These are phyloP conservation scores for Pestalotiopsis sp. DNA, from an alignment of 2,329 filamentous ascomycete genomes.

Conservation along the genomic window DNA sequence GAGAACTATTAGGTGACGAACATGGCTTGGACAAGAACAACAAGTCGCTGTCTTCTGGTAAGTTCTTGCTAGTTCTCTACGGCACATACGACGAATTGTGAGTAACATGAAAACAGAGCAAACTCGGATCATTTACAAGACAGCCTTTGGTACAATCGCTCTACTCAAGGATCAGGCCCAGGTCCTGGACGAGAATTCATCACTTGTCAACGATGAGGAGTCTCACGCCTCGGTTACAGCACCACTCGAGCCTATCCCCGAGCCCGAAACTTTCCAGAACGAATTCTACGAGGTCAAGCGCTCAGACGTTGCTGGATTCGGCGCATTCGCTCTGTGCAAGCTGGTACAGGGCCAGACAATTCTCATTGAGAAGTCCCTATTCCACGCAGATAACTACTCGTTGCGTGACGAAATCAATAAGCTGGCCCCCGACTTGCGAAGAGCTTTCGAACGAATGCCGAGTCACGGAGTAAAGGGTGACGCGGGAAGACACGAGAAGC, in stretches of 20 bases:
- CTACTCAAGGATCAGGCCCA: not conserved
- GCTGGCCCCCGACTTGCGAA: conserved; percentile 32
- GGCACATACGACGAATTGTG: not conserved
- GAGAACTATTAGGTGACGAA: not conserved
- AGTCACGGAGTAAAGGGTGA: conserved; percentile 28
- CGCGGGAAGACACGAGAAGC: conserved; percentile 23
- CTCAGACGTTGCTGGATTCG: conserved; percentile 46
- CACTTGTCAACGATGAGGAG: not conserved
- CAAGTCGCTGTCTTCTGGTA: too few relatives aligned
- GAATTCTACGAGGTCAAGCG: conserved; percentile 40
- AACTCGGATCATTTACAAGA: not conserved
- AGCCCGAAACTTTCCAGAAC: conserved; percentile 33
- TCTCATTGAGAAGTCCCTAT: conserved; percentile 46
- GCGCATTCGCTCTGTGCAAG: conserved; percentile 45
- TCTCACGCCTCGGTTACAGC: not conserved
- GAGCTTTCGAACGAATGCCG: conserved; percentile 40
- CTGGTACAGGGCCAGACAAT: conserved; percentile 42
- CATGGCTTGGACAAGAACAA: not conserved
- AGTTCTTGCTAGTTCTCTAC: not conserved
- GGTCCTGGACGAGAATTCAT: not conserved
- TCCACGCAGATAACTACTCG: conserved; percentile 32
- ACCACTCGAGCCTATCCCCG: not conserved
- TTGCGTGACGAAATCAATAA: conserved; percentile 38
- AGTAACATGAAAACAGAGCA: not conserved
- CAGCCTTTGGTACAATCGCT: not conserved